Conservation (phyloP, 805 yeast genomes). For the Citeromyces nyonsensis region DNA sequence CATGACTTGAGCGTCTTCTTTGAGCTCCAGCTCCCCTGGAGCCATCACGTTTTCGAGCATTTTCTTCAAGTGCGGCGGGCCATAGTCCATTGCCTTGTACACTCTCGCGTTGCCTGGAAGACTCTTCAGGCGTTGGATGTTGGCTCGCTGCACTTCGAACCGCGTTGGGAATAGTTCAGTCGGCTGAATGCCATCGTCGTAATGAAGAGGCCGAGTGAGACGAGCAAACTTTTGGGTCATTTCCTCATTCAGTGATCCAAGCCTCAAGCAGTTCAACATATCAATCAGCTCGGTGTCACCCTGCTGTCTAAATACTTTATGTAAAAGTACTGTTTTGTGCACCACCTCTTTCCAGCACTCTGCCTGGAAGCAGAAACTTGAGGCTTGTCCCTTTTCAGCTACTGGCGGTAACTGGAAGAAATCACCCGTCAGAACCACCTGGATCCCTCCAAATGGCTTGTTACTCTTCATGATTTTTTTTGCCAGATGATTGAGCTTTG, state of each 20-base stretch:
- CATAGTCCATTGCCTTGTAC: slow-evolving; percentile 41
- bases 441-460: slow-evolving; percentile 70
- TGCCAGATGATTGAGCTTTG: slow-evolving; percentile 49
- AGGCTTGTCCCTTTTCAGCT: slow-evolving; percentile 16
- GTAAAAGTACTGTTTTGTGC: slow-evolving; percentile 37
- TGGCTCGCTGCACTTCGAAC: slow-evolving; percentile 56
- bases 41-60: slow-evolving; percentile 46
- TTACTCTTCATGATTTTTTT: slow-evolving; percentile 25
- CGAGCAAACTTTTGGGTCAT: slow-evolving; percentile 32
- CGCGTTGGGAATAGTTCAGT: slow-evolving; percentile 67
- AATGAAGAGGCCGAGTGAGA: slow-evolving; percentile 32
- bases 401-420: slow-evolving; percentile 78
- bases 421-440: slow-evolving; percentile 64
- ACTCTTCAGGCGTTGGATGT: slow-evolving; percentile 26
- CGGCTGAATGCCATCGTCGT: slow-evolving; percentile 47
- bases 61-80: slow-evolving; percentile 13
- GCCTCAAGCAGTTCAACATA: slow-evolving; percentile 65
- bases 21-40: slow-evolving; percentile 37
- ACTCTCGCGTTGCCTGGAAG: slow-evolving; percentile 26
- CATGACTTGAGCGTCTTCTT: slow-evolving; percentile 73
- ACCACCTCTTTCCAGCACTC: slow-evolving; percentile 46
- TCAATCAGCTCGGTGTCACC: slow-evolving; percentile 55
- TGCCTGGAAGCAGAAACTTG: slow-evolving; percentile 51
- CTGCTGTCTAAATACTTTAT: slow-evolving; percentile 62
- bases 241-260: slow-evolving; percentile 35